Base-by-base conservation (phyloP, 2,329 filamentous ascomycete genomes). In the Microthyrium microscopicum region DNA sequence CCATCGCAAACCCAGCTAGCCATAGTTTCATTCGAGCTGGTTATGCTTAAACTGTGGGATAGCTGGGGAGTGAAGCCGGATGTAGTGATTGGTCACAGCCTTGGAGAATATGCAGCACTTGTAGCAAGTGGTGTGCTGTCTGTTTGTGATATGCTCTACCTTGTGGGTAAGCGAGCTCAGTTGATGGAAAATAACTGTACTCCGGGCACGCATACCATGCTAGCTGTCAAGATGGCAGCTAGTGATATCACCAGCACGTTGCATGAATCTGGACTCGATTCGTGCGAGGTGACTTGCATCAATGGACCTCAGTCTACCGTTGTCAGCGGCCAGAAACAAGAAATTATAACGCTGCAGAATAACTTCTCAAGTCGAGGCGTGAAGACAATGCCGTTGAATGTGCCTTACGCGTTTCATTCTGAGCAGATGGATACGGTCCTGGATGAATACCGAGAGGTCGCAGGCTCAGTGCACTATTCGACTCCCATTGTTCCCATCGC, bases 231-330 rank as follows among this genome's bases (percentile, higher is more conserved):
- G 51, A 58, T 55, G 30, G 58, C 52, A 34, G 55, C 44, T 29
- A 61, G 70, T 16, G 58, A 64, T 4, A 27, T n/a, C n/a, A n/a
- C n/a, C n/a, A n/a, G n/a, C 62, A 33, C 52, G 64, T 39, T 61
- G 71, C 13, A 47, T 49, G 35, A 57, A 58, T 41, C 60, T 60
- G n/a, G n/a, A n/a, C n/a, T n/a, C n/a, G n/a, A n/a, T n/a, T n/a
- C n/a, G 43, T 55, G 54, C 24, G 64, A 69, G 42, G 54, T 73
- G 39, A 75, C 81, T 11, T 89, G 82, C 57, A 66, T 83, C 49
- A 91, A 91, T 44, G 71, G 75, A 0, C 73, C 74, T 0, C 62
- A 70, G 31, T 77, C 82, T 47, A 83, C 74, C 5, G 82, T 89
- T 2, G 60, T 89, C 13, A 70, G 69, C 39, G 70, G 68, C 11